phyloP scores from a whole-genome alignment of 805 yeast species.

The Nakazawaea ernobii region DNA sequence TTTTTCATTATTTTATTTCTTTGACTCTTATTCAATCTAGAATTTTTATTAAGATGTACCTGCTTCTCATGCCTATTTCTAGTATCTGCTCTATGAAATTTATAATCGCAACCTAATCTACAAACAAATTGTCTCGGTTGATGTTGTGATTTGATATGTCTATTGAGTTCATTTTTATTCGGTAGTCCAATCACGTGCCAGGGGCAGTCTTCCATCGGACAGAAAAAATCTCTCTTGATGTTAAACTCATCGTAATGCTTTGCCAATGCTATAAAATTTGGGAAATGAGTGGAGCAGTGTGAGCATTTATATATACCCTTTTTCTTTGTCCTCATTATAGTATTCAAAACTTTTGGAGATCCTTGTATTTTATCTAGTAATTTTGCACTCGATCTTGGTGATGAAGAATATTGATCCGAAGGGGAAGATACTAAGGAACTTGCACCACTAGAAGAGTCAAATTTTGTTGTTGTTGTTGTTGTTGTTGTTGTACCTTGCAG shows the following conservation, averaged over 20 bases:
- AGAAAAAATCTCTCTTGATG: constrained; percentile 10
- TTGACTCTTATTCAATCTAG: constrained; percentile 8
- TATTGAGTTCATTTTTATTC: constrained; percentile 9
- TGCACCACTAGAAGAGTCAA: background rate
- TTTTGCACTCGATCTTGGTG: constrained; percentile 1
- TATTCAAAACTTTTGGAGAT: constrained; percentile 8
- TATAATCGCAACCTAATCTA: constrained; percentile 9
- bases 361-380: constrained; percentile 3
- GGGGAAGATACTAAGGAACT: background rate
- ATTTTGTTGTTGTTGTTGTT: background rate
- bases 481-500: background rate
- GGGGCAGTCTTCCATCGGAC: constrained; percentile 11
- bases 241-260: constrained; percentile 11
- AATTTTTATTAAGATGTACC: constrained; percentile 9
- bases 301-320: constrained; percentile 12
- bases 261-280: constrained; percentile 11
- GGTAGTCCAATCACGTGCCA: constrained; percentile 12
- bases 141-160: constrained; percentile 12
- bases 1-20: constrained; percentile 1
- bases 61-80: constrained; percentile 11
- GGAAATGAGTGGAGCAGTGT: constrained; percentile 9
- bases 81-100: constrained; percentile 11
- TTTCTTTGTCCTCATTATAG: constrained; percentile 9
- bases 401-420: background rate
- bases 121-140: constrained; percentile 8